Evolutionary conservation across 2,329 filamentous ascomycete genomes (phyloP), one percentile per base, ranked within the genome.

Genomic region (Dothideomycetes sp.): DNA sequence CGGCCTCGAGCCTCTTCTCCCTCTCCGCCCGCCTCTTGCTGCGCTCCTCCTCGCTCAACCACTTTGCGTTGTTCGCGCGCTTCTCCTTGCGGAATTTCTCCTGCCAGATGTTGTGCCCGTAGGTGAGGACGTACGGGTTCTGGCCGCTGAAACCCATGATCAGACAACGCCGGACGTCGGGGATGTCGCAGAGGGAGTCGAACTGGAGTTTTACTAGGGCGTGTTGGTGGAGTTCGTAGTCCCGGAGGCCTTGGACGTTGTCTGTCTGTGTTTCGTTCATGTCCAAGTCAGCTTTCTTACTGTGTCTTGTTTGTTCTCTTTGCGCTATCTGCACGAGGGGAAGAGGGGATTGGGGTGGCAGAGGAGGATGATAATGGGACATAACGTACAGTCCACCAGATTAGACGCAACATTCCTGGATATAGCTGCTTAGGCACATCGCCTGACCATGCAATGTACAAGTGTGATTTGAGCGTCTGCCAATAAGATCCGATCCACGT

Each of bases 221-320:
- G 36, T 40, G 40, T 37, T 46, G 41, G 22, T 40, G 42, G 14
- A 46, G 39, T 32, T 44, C 41, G 17, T 44, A 46, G 42, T 46
- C 42, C 29, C 39, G 38, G 16, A 44, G 37, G 33, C 44, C 44
- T 38, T 42, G 35, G 7, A 27, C 31, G 37, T 36, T 36, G 31
- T 46, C 44, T 29, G 44, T 44, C 44, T 46, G 17, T 29, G 34
- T 27, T 15, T 18, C 16, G 4, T 15, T 10, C 17, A 8, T 32
- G 15, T 19, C 31, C 24, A 19, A 9, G 10, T 18, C 12, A 32
- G 33, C 15, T n/a, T 27, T 27, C 12, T 27, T 27, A 12, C 22
- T 27, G 7, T 12, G 7, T 27, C 12, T 27, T 27, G 22, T 27
- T 16, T 16, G 3, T 16, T 16, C 31, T 9, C 12, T n/a, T n/a